A percentile compares a stretch with the other conserved stretches of the same genome.
Conservation (phyloP, 2,329 filamentous ascomycete species). For the Monilinia aucupariae region DNA sequence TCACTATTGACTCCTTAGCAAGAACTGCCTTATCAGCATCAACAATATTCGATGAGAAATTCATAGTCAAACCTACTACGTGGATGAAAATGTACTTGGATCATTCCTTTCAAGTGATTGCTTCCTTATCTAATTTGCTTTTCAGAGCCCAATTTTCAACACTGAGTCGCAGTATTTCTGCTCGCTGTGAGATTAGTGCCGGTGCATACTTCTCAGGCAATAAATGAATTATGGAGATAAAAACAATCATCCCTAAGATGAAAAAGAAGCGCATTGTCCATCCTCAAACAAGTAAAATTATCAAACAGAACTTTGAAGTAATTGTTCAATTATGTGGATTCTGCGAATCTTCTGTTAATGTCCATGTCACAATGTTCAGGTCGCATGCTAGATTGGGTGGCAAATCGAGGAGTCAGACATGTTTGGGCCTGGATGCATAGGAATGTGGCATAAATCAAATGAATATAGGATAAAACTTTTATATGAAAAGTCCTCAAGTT, state of each 20-base stretch:
- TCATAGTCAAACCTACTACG: background rate
- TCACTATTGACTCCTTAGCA: conserved; percentile 22
- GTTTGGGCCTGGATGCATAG: background rate
- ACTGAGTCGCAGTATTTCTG: conserved; percentile 42
- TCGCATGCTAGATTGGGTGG: background rate
- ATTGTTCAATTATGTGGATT: too few relatives aligned
- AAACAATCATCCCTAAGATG: conserved; percentile 42
- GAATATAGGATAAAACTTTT: background rate
- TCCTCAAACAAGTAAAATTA: too few relatives aligned
- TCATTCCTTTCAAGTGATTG: conserved; percentile 10
- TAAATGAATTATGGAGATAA: conserved; percentile 14
- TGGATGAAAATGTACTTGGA: background rate
- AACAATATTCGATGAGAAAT: background rate
- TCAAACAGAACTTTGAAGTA: too few relatives aligned
- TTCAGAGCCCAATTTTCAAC: conserved; percentile 36
- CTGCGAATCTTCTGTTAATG: too few relatives aligned
- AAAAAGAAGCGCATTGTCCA: conserved; percentile 52
- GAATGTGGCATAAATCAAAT: background rate
- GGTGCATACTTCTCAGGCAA: background rate
- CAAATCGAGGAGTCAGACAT: background rate
- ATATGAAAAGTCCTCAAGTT: background rate
- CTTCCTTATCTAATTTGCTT: conserved; percentile 28
- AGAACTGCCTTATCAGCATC: too few relatives aligned
- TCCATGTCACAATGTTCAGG: too few relatives aligned
- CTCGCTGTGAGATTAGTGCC: conserved; percentile 43